phyloP scores from a whole-genome alignment of 176 grass and related monocot genomes.

The Oryza officinalis region DNA sequence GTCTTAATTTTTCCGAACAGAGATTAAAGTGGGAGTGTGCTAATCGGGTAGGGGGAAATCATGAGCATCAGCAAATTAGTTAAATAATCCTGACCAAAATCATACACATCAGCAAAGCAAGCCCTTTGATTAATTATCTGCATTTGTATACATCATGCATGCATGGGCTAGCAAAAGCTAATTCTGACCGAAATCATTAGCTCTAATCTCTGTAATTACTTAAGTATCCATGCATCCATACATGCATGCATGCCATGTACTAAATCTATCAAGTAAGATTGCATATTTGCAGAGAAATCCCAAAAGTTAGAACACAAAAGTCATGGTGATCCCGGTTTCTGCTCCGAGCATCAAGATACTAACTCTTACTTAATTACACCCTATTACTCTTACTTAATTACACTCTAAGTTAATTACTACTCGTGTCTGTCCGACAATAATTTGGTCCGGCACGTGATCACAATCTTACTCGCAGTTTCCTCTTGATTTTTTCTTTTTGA shows the following conservation, averaged over 20 bases:
- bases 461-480: background rate
- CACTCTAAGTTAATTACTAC: background rate
- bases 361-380: background rate
- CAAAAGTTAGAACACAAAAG: background rate
- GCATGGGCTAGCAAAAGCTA: background rate
- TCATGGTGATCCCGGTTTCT: background rate
- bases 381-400: background rate
- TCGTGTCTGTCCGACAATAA: background rate
- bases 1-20: background rate
- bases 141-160: background rate
- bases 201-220: background rate
- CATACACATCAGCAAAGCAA: background rate
- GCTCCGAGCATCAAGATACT: background rate
- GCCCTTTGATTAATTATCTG: background rate
- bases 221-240: background rate
- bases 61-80: background rate
- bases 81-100: slow-evolving; percentile 1
- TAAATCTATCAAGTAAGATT: background rate
- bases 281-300: background rate
- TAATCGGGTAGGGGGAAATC: background rate
- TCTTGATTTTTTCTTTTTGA: background rate
- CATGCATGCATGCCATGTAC: background rate
- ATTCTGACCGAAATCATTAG: background rate
- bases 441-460: background rate
- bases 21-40: background rate